Evolutionary conservation across 345 rosid species (phyloP).

Genomic region (Gossypium thurberi): DNA sequence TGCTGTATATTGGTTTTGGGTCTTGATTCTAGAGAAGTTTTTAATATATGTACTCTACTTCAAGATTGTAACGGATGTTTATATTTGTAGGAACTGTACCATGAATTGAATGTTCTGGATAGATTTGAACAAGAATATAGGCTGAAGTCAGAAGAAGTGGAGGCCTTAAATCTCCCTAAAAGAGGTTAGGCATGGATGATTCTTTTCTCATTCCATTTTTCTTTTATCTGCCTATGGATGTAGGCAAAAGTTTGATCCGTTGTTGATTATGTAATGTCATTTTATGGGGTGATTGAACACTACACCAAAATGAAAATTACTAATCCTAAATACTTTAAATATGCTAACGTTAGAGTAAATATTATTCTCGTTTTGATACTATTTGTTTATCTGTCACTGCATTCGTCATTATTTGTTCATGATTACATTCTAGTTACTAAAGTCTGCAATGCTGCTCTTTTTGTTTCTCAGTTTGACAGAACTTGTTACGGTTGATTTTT

Average conservation of each 20-base stretch:
- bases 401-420: not conserved
- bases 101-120: slow-evolving; percentile 56
- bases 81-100: slow-evolving; percentile 58
- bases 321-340: not conserved
- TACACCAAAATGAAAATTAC: not conserved
- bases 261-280: not conserved
- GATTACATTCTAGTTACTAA: not conserved
- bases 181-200: slow-evolving; percentile 35
- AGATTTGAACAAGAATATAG: slow-evolving; percentile 59
- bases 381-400: not conserved
- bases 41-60: slow-evolving; percentile 3
- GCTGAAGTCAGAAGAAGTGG: slow-evolving; percentile 46
- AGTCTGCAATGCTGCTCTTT: not conserved
- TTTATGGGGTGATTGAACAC: not conserved
- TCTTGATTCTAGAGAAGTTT: not conserved
- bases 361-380: not conserved
- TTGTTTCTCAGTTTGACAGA: not conserved
- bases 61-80: slow-evolving; percentile 12
- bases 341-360: not conserved
- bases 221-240: not conserved
- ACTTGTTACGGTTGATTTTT: not conserved
- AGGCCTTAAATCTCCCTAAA: slow-evolving; percentile 50
- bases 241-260: not conserved
- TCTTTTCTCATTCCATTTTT: not conserved
- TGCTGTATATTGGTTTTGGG: not conserved